Percentiles rank a stretch among this genome's conserved stretches.
Evolutionary conservation across 1,284 basidiomycete genomes (phyloP).

Genomic region (Trametes hirsuta): DNA sequence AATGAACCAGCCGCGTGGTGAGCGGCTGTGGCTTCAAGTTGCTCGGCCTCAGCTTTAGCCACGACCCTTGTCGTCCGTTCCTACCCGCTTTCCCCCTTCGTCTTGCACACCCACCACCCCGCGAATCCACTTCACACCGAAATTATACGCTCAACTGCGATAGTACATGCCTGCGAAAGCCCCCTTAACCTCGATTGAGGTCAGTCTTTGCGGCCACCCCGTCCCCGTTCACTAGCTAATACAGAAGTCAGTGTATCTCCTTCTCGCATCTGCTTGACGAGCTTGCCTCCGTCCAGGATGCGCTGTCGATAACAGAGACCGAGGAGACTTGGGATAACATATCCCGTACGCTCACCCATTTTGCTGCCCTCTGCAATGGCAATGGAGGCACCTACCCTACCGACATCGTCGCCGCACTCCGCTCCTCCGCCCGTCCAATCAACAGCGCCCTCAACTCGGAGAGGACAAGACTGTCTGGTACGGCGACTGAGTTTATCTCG

Average conservation of each 20-base stretch:
- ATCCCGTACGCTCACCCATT: conserved; percentile 50
- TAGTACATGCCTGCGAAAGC: conserved; percentile 25
- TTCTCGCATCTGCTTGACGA: conserved; percentile 20
- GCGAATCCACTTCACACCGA: neutral
- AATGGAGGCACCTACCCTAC: conserved; percentile 58
- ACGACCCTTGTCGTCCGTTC: neutral
- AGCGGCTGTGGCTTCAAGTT: neutral
- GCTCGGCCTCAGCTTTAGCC: conserved; percentile 2
- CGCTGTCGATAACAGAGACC: conserved; percentile 63
- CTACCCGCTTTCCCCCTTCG: neutral
- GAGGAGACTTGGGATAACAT: conserved; percentile 89
- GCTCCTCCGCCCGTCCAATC: conserved; percentile 59
- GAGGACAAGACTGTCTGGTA: conserved; percentile 74
- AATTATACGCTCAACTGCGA: neutral
- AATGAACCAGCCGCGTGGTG: conserved; percentile 13
- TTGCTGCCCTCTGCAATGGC: conserved; percentile 61
- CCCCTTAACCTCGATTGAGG: conserved; percentile 22
- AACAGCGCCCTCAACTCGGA: conserved; percentile 73
- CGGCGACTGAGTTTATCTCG: conserved; percentile 67
- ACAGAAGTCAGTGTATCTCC: conserved; percentile 12
- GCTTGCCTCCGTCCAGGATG: conserved; percentile 26
- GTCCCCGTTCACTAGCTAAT: neutral
- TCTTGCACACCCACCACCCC: neutral
- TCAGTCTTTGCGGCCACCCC: conserved; percentile 3
- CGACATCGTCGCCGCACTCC: conserved; percentile 58